Conservation (phyloP, 1,284 basidiomycete genomes). For the Microbotryum scabiosae region DNA sequence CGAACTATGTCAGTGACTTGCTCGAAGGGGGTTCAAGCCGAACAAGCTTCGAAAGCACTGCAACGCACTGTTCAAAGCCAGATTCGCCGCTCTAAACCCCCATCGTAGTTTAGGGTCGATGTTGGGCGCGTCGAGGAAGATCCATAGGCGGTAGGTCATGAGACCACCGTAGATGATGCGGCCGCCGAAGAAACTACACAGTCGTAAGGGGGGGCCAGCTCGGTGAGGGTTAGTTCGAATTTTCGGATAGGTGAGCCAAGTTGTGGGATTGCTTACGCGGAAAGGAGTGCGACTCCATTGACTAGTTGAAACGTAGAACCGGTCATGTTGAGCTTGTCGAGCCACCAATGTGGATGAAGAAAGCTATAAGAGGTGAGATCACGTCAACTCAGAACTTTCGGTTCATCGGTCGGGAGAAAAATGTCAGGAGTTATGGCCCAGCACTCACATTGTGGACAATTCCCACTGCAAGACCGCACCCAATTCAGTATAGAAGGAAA, state of each 20-base stretch:
- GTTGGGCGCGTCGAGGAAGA: background rate
- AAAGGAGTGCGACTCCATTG: constrained; percentile 38
- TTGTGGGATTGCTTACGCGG: background rate
- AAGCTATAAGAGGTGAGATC: constrained; percentile 21
- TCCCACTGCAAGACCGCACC: constrained; percentile 31
- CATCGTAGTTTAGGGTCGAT: background rate
- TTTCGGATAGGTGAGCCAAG: background rate
- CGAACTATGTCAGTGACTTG: background rate
- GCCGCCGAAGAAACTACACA: background rate
- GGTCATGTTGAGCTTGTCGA: constrained; percentile 41
- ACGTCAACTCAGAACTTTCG: background rate
- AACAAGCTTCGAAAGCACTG: background rate
- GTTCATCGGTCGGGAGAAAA: background rate
- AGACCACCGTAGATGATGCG: background rate
- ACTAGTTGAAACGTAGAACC: constrained; percentile 38
- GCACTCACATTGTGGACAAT: constrained; percentile 23
- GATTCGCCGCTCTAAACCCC: background rate
- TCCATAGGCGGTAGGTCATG: background rate
- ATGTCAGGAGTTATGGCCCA: background rate
- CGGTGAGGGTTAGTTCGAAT: background rate
- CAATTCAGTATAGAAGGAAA: background rate
- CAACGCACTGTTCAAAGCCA: background rate
- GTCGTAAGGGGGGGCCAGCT: background rate
- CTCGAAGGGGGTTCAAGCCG: background rate
- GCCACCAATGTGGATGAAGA: constrained; percentile 43